phyloP scores from a whole-genome alignment of 2,329 filamentous ascomycete species.

The Pseudogymnoascus sp. region DNA sequence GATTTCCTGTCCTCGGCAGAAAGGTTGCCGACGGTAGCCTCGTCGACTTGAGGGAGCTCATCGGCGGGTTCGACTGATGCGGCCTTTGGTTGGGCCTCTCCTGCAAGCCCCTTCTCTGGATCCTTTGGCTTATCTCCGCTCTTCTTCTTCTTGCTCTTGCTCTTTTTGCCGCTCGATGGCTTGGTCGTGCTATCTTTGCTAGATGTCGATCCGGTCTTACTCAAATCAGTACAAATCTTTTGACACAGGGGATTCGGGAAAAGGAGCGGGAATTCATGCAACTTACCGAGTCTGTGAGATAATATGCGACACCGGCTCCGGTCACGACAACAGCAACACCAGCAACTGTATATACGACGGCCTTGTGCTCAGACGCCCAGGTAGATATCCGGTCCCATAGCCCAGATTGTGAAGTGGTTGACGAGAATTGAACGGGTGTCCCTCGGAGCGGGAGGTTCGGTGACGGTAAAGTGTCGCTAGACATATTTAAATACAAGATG shows the following conservation, averaged over 20 bases:
- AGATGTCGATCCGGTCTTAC: slow-evolving; percentile 11
- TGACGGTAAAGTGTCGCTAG: background rate
- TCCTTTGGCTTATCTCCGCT: slow-evolving; percentile 52
- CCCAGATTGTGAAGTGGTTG: slow-evolving; percentile 24
- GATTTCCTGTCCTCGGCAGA: slow-evolving; percentile 66
- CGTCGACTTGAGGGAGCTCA: slow-evolving; percentile 60
- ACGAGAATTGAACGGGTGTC: slow-evolving; percentile 19
- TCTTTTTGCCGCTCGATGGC: slow-evolving; percentile 60
- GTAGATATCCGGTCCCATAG: slow-evolving; percentile 77
- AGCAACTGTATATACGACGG: slow-evolving; percentile 89
- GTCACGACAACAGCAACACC: slow-evolving; percentile 88
- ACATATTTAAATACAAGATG: slow-evolving; percentile 12
- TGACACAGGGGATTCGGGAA: background rate
- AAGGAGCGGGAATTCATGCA: slow-evolving; percentile 4
- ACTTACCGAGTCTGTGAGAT: slow-evolving; percentile 57
- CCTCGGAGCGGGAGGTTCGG: slow-evolving; percentile 6
- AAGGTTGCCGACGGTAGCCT: slow-evolving; percentile 42
- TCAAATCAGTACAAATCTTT: background rate
- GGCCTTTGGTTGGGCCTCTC: slow-evolving; percentile 30
- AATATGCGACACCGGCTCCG: slow-evolving; percentile 87
- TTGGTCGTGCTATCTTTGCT: background rate
- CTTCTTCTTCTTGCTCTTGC: slow-evolving; percentile 72
- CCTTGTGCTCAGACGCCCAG: slow-evolving; percentile 95
- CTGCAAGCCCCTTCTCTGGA: slow-evolving; percentile 48
- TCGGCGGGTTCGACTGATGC: slow-evolving; percentile 50